A percentile compares a stretch with the other conserved stretches of the same genome.
Conservation (phyloP, 306 rosid species). For the Trifolium subterraneum region DNA sequence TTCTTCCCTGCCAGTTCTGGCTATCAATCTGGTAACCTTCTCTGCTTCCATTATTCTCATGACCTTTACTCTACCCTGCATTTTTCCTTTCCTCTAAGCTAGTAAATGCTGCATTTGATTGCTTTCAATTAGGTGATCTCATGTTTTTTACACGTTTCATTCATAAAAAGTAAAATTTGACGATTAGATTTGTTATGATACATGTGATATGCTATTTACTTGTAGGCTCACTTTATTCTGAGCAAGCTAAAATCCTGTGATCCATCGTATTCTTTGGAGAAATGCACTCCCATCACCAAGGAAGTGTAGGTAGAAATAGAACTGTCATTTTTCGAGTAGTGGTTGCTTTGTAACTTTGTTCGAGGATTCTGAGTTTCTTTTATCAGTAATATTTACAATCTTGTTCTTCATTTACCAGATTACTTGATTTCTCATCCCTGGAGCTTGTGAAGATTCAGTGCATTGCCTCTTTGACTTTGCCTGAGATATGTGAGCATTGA, state of each 20-base stretch:
- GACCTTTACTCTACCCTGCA: constrained; percentile 13
- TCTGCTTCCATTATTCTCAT: constrained; percentile 27
- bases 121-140: constrained; percentile 10
- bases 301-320: constrained; percentile 14
- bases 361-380: constrained; percentile 34
- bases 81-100: constrained; percentile 29
- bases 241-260: constrained; percentile 28
- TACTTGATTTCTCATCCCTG: constrained; percentile 24
- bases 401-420: constrained; percentile 26
- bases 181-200: constrained; percentile 30
- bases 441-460: constrained; percentile 36
- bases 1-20: constrained; percentile 26
- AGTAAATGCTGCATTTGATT: constrained; percentile 18
- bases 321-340: constrained; percentile 3
- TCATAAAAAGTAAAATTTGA: constrained; percentile 1
- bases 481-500: constrained; percentile 13
- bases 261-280: constrained; percentile 27
- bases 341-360: constrained; percentile 9
- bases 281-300: constrained; percentile 36
- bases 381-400: constrained; percentile 16
- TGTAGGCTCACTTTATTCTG: constrained; percentile 26
- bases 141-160: constrained; percentile 32
- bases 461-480: constrained; percentile 27
- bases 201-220: constrained; percentile 27
- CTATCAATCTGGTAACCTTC: constrained; percentile 37